Evolutionary conservation across 163 green algal genomes (phyloP).

Genomic region (Botryococcus braunii): DNA sequence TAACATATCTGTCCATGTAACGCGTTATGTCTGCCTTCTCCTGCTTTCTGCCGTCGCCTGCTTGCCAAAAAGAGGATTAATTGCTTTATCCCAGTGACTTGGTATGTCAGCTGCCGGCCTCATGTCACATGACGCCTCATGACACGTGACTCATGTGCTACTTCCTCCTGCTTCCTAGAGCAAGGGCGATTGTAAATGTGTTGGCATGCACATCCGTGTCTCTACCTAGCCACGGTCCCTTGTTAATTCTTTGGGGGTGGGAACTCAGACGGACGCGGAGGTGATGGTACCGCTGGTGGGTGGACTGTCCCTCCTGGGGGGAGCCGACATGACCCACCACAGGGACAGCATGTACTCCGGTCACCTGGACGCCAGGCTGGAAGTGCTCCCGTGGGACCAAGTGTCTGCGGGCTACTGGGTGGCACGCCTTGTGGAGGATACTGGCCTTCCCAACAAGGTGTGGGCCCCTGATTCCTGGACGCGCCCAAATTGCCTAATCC

Average conservation of each 20-base stretch:
- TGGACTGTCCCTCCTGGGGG: constrained; percentile 33
- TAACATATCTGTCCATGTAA: too few relatives aligned
- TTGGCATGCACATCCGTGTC: not conserved
- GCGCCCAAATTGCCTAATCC: not conserved
- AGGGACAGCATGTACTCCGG: constrained; percentile 58
- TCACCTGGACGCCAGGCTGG: constrained; percentile 45
- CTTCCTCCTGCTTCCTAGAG: too few relatives aligned
- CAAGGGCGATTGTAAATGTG: not conserved
- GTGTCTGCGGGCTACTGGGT: constrained; percentile 30
- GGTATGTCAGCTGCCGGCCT: too few relatives aligned
- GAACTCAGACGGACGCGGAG: constrained; percentile 35
- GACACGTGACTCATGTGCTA: too few relatives aligned
- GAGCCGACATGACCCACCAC: constrained; percentile 57
- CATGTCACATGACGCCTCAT: too few relatives aligned
- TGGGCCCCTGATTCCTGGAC: not conserved
- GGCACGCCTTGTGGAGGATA: constrained; percentile 33
- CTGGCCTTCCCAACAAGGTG: constrained; percentile 28
- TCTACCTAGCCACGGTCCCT: not conserved
- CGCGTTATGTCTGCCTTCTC: too few relatives aligned
- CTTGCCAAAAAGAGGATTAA: too few relatives aligned
- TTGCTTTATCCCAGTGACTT: too few relatives aligned
- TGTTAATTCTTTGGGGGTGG: not conserved
- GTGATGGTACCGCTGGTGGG: constrained; percentile 32
- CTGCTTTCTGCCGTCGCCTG: too few relatives aligned
- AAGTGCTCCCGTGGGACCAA: constrained; percentile 44